Evolutionary conservation across 2,329 filamentous ascomycete species (phyloP).

Genomic region (Volutella citrinella): DNA sequence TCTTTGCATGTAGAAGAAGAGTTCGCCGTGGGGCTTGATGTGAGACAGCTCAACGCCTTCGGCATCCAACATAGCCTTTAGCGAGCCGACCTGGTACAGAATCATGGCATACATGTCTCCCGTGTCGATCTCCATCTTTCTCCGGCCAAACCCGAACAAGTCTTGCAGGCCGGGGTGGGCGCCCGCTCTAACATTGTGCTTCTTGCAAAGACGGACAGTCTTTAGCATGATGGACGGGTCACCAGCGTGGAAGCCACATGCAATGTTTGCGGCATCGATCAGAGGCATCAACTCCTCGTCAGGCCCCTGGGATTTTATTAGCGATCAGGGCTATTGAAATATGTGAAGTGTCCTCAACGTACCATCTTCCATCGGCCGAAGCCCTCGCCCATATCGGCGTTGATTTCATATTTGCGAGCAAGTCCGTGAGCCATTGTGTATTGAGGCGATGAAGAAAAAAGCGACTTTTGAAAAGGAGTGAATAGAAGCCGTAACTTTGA

Average conservation of each 20-base stretch:
- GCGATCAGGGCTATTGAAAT: too few species aligned
- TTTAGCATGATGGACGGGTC: conserved; percentile 64
- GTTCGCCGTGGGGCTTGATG: conserved; percentile 60
- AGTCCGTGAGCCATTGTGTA: conserved; percentile 3
- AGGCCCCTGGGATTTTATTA: too few species aligned
- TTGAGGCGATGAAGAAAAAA: too few species aligned
- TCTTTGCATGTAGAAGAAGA: conserved; percentile 42
- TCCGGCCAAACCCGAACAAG: conserved; percentile 61
- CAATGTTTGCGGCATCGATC: conserved; percentile 61
- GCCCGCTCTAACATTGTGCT: conserved; percentile 53
- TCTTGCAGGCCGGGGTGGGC: conserved; percentile 66
- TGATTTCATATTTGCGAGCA: conserved; percentile 9
- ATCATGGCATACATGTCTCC: conserved; percentile 56
- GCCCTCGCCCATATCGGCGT: conserved; percentile 9
- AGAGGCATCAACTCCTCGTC: conserved; percentile 59
- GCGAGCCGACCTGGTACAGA: conserved; percentile 61
- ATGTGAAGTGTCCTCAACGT: too few species aligned
- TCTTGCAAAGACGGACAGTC: conserved; percentile 56
- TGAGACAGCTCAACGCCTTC: conserved; percentile 57
- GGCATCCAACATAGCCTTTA: conserved; percentile 56
- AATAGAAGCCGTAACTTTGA: too few species aligned
- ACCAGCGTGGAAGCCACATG: conserved; percentile 58
- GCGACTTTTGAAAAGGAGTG: too few species aligned
- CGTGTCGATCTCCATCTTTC: conserved; percentile 56
- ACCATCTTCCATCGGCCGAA: conserved; percentile 9